Percentiles rank a stretch among this genome's conserved stretches.
Evolutionary conservation across 352 stramenopile species (phyloP).

Genomic region (Pythium plurisporium): DNA sequence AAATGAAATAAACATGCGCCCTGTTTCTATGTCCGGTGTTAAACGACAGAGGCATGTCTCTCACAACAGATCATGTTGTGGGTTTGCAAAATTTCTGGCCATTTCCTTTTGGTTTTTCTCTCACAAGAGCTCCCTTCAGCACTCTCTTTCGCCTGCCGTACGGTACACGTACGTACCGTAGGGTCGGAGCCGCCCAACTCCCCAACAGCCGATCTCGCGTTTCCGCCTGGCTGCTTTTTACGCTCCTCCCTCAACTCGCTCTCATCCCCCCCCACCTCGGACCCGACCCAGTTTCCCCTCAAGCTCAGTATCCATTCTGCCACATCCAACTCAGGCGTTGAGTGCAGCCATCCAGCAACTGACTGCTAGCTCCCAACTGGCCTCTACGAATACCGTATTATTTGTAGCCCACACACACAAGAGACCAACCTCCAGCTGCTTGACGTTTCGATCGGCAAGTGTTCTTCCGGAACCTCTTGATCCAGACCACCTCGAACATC

Average conservation of each 20-base stretch:
- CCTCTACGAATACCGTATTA: conserved; percentile 10
- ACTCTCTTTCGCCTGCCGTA: neutral
- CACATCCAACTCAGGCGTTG: conserved; percentile 2
- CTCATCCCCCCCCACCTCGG: neutral
- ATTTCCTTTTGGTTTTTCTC: neutral
- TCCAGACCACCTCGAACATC: neutral
- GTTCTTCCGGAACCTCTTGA: neutral
- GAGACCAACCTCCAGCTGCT: neutral
- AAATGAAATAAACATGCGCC: neutral
- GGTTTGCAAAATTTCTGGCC: neutral
- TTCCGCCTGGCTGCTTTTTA: conserved; percentile 16
- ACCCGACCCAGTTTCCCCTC: too few species aligned
- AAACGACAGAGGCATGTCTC: neutral
- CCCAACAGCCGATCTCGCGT: conserved; percentile 8
- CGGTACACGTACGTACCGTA: neutral
- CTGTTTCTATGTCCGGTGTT: neutral
- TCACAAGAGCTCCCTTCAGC: neutral
- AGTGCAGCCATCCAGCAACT: conserved; percentile 15
- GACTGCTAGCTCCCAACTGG: neutral
- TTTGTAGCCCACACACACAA: too few species aligned
- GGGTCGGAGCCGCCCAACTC: neutral
- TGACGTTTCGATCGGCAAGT: conserved; percentile 1
- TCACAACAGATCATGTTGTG: neutral
- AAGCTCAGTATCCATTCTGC: conserved; percentile 24
- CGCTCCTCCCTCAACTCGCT: neutral